Evolutionary conservation across 1,139 yeast species (phyloP).

Genomic region (Hansenula lynferdii): DNA sequence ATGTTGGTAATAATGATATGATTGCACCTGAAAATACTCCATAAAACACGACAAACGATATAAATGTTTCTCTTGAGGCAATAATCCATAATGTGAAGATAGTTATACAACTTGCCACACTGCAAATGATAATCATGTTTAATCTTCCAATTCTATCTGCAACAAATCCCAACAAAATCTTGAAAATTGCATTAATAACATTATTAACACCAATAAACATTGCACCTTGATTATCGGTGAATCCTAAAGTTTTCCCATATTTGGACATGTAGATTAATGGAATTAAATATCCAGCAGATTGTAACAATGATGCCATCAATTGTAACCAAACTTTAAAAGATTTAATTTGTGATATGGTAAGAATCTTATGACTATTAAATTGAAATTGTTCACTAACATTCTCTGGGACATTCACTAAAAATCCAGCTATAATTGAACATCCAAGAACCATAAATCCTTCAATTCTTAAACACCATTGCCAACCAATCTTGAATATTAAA

Average conservation of each 20-base stretch:
- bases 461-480: slow-evolving; percentile 36
- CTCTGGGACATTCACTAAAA: slow-evolving; percentile 18
- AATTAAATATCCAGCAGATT: slow-evolving; percentile 38
- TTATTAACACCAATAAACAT: slow-evolving; percentile 39
- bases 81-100: slow-evolving; percentile 34
- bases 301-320: slow-evolving; percentile 30
- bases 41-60: slow-evolving; percentile 35
- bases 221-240: slow-evolving; percentile 33
- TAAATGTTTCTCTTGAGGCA: slow-evolving; percentile 26
- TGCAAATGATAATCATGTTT: slow-evolving; percentile 34
- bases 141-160: slow-evolving; percentile 36
- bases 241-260: slow-evolving; percentile 34
- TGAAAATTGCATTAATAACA: slow-evolving; percentile 35
- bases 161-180: slow-evolving; percentile 32
- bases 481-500: slow-evolving; percentile 30
- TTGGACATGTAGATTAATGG: slow-evolving; percentile 39
- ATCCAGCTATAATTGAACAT: slow-evolving; percentile 18
- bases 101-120: slow-evolving; percentile 28
- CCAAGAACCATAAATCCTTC: slow-evolving; percentile 29
- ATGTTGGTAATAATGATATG: slow-evolving; percentile 35
- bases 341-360: slow-evolving; percentile 20
- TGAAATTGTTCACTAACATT: not conserved
- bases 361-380: slow-evolving; percentile 6
- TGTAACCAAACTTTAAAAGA: slow-evolving; percentile 25
- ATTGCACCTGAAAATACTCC: slow-evolving; percentile 36